These are phyloP conservation scores for Fraxinus nigra DNA, from an alignment of 305 asterid species.

Conservation along the genomic window DNA sequence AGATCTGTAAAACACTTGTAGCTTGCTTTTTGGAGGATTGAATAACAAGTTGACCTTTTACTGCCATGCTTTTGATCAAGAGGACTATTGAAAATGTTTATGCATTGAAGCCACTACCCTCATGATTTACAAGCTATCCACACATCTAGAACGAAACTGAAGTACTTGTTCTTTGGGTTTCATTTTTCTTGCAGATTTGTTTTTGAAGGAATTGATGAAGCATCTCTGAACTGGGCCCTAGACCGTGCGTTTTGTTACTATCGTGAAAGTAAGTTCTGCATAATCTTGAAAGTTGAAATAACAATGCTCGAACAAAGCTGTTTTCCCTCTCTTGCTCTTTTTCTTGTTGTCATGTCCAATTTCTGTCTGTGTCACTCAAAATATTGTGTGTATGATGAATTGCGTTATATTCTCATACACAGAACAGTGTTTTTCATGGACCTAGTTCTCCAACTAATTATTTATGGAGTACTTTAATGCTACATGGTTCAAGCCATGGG, in stretches of 20 bases:
- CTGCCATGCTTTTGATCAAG: neutral
- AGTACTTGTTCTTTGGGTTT: neutral
- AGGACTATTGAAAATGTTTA: neutral
- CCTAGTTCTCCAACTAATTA: neutral
- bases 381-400: neutral
- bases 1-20: neutral
- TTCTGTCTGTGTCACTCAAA: neutral
- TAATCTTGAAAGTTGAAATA: neutral
- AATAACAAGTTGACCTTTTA: neutral
- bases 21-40: constrained; percentile 3
- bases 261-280: constrained; percentile 49
- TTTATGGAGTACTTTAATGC: neutral
- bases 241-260: constrained; percentile 68
- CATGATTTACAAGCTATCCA: neutral
- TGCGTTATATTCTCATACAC: neutral
- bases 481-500: neutral
- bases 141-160: neutral
- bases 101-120: neutral
- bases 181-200: constrained; percentile 51
- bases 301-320: neutral
- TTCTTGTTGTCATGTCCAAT: neutral
- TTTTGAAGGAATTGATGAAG: constrained; percentile 82
- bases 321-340: neutral
- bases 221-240: constrained; percentile 54
- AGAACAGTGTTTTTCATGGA: neutral